Evolutionary conservation across 2,329 filamentous ascomycete genomes (phyloP), one percentile per base, ranked within the genome.

Genomic region (Hymenoscyphus repandus): DNA sequence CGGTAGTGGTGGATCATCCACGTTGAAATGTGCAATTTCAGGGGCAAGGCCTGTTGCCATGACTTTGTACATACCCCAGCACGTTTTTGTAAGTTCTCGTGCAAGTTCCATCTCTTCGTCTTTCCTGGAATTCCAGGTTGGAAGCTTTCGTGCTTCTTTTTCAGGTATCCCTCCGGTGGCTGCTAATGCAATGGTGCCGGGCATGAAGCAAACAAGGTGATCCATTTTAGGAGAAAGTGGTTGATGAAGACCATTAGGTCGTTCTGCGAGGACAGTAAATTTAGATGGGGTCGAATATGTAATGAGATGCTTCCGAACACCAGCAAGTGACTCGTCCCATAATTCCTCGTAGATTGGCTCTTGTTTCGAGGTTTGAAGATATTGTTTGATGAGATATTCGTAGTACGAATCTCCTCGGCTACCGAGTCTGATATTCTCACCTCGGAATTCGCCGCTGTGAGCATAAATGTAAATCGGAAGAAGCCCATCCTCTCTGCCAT

Each of bases 361-460:
- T 64, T 91, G 77, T 66, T 87, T 83, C 50, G 88, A 88, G 11
- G 93, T 99, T 69, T 99, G 93, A 17, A 96, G 77, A 66, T 95
- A 97, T 68, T 99, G 93, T 73, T 99, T 99, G 74, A 97, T 95
- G 45, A 99, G 81, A 68, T 99, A 99, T 71, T 99, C 90, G 71
- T 99, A 99, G 72, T 97, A 99, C 43, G 91, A 96, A 72, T 99
- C 93, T 41, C 93, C 93, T 54, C 93, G 82, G 67, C 90, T 96
- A 36, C 93, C 93, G 18, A 97, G 77, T 15, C 93, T 87, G 63
- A 99, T 92, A 64, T 96, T 95, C 17, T 82, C 71, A 17, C 89
- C 90, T 45, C 82, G 79, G 70, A 97, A 99, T 47, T 82, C 73
- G 50, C 93, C 93, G 11, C 74, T 82, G 27, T 83, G 80, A 3